Percentiles rank a stretch among this genome's conserved stretches.
Conservation (phyloP, 371 early-diverging fungal species). For the Mortierella sp. region DNA sequence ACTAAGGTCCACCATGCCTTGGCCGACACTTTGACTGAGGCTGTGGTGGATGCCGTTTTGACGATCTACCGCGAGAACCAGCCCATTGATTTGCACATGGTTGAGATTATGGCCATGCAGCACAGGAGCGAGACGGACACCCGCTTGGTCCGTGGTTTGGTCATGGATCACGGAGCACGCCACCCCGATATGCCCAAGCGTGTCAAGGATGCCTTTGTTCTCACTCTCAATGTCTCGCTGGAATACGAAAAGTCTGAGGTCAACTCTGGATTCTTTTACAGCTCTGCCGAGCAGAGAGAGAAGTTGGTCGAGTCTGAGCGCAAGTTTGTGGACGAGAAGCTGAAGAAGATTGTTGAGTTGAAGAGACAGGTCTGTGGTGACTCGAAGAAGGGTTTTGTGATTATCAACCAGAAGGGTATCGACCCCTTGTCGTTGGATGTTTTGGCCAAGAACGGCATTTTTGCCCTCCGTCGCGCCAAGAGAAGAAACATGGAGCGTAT, state of each 20-base stretch:
- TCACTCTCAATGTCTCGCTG: constrained; percentile 98
- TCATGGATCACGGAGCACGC: constrained; percentile 99
- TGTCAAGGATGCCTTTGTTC: constrained; percentile 91
- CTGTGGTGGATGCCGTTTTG: constrained; percentile 97
- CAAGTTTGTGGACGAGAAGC: constrained; percentile 94
- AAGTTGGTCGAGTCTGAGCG: constrained; percentile 99
- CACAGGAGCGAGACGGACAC: constrained; percentile 98
- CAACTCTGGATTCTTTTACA: constrained; percentile 99
- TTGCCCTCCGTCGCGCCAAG: constrained; percentile 99
- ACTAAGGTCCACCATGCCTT: constrained; percentile 95
- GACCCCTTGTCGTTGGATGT: constrained; percentile 99
- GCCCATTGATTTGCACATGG: constrained; percentile 99
- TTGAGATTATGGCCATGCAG: constrained; percentile 99
- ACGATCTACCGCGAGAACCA: constrained; percentile 83
- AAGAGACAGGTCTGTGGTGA: constrained; percentile 92
- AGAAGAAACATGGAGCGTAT: constrained; percentile 99
- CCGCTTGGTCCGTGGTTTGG: constrained; percentile 96
- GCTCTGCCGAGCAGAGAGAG: constrained; percentile 98
- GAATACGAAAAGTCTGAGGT: constrained; percentile 99
- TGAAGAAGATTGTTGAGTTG: constrained; percentile 96
- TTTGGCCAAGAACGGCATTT: constrained; percentile 95
- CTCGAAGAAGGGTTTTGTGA: constrained; percentile 91
- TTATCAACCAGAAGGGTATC: constrained; percentile 99
- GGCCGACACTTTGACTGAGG: constrained; percentile 94
- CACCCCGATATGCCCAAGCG: constrained; percentile 99